These are phyloP conservation scores for Flaveria robusta DNA, from an alignment of 129 eudicot species.

Conservation along the genomic window DNA sequence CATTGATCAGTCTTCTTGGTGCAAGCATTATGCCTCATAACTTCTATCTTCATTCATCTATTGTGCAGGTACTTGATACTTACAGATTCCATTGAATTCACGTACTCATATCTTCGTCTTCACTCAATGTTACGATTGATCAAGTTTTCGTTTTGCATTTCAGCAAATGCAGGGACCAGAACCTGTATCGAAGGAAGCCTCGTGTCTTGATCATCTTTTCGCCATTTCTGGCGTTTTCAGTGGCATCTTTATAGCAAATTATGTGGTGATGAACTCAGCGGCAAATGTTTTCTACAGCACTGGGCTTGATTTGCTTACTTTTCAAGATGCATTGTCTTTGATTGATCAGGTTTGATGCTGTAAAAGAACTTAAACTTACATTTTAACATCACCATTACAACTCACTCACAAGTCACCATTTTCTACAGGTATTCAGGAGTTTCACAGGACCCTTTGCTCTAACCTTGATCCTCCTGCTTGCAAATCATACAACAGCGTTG, in stretches of 20 bases:
- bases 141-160: constrained; percentile 27
- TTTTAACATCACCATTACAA: neutral
- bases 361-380: no score
- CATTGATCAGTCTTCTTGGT: constrained; percentile 83
- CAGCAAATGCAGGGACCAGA: constrained; percentile 60
- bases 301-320: constrained; percentile 70
- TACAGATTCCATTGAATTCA: neutral
- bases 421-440: constrained; percentile 71
- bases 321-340: constrained; percentile 75
- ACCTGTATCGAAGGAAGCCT: constrained; percentile 50
- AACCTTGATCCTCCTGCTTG: constrained; percentile 55
- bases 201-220: constrained; percentile 67
- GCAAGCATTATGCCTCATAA: constrained; percentile 97
- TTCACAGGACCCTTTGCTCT: constrained; percentile 54
- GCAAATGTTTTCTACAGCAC: constrained; percentile 75
- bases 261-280: constrained; percentile 71
- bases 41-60: constrained; percentile 87
- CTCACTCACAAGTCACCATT: neutral
- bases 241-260: constrained; percentile 75
- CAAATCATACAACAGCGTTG: constrained; percentile 69
- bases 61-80: constrained; percentile 61
- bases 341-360: constrained; percentile 68
- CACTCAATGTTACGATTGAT: neutral
- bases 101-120: neutral
- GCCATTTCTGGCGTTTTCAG: constrained; percentile 67